Conservation (phyloP, 805 yeast species). For the Sugiyamaella marilandica region DNA sequence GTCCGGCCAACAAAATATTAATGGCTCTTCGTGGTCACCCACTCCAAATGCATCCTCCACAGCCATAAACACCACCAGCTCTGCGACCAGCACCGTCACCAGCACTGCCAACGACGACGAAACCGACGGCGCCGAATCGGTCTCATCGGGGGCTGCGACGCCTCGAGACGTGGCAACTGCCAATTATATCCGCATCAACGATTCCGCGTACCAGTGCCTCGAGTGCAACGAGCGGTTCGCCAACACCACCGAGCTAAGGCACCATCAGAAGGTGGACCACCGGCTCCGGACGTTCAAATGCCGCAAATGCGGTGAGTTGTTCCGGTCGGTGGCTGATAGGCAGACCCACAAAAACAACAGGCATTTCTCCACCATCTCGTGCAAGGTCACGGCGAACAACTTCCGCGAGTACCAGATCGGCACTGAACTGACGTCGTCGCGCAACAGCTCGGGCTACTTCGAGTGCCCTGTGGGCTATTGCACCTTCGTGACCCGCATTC, state of each 20-base stretch:
- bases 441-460: slow-evolving; percentile 25
- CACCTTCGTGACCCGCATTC: slow-evolving; percentile 26
- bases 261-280: slow-evolving; percentile 22
- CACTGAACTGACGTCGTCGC: slow-evolving; percentile 15
- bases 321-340: slow-evolving; percentile 25
- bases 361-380: slow-evolving; percentile 22
- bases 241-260: slow-evolving; percentile 20
- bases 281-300: slow-evolving; percentile 22
- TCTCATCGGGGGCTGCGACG: too few species aligned
- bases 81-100: background rate
- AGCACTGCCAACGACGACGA: too few species aligned
- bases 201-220: slow-evolving; percentile 13
- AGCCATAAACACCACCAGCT: background rate
- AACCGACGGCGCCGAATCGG: too few species aligned
- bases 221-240: slow-evolving; percentile 21
- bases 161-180: background rate
- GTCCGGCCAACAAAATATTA: too few species aligned
- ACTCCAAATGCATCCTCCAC: background rate
- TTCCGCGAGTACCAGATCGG: slow-evolving; percentile 22
- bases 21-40: too few species aligned
- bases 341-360: slow-evolving; percentile 28
- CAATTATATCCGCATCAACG: background rate
- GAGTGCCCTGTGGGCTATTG: slow-evolving; percentile 24
- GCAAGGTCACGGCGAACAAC: slow-evolving; percentile 18
- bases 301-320: slow-evolving; percentile 26